Base-by-base conservation (phyloP, 2,329 filamentous ascomycete genomes). In the Aureobasidium sp. region DNA sequence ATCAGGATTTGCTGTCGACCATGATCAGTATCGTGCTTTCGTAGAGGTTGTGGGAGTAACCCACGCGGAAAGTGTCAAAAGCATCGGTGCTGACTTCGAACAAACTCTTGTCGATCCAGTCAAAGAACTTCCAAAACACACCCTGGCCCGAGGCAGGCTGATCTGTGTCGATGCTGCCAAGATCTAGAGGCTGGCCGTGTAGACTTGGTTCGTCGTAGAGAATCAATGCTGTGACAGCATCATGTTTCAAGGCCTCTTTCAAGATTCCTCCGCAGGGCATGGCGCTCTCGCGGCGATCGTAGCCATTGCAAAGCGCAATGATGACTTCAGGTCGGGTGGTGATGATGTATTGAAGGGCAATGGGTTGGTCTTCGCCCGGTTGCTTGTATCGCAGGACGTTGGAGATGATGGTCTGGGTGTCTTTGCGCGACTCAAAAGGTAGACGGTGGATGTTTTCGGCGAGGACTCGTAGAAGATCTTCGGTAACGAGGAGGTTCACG, bases 51-150 rank as follows among this genome's bases (percentile, higher is more conserved):
- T 48, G 9, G 14, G 6, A 39, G n/a, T 3, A 39, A 67, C 84
- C 70, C 82, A 96, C 90, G 74, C 93, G 84, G 76, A 99, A 99
- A 5, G 93, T 97, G 63, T 92, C 96, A 74, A 99, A 99, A 1
- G 94, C 93, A 79, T 99, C 94, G 36, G 94, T 93, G 69, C 91
- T 92, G 67, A 97, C 90, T 78, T 99, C 94, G 71, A 99, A 99
- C 34, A 89, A 92, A 68, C 91, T 91, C 76, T 91, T 91, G 77
- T 97, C 92, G 70, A 99, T 96, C 91, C 93, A 99, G 65, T 89
- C 86, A 72, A 99, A 97, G 77, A 97, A 97, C 51, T 85, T 87
- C 94, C 94, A 99, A 74, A 99, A 97, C 1, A 97, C 86, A 3
- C 93, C 93, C 48, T 86, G 83, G 14, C 92, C 92, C 51, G 84